Evolutionary conservation across 106 monocot species (phyloP), one percentile per base, ranked within the genome.

Genomic region (Posidonia australis): DNA sequence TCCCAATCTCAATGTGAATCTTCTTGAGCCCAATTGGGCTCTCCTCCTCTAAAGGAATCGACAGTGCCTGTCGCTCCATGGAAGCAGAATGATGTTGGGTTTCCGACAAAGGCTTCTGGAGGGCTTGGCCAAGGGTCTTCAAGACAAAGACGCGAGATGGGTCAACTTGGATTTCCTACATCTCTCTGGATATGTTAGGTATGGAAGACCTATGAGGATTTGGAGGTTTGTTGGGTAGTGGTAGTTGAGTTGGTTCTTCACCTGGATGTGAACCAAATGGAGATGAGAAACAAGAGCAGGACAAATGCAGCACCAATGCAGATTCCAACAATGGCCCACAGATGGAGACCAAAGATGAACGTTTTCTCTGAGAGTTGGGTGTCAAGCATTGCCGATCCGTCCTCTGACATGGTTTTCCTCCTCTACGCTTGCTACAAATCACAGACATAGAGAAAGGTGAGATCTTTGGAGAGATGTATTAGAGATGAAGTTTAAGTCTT

Each of bases 321-420:
- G 68, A 81, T 73, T 17, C 81, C 81, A 16, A 81, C 64, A 21
- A 81, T 66, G 41, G 69, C 77, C 77, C 81, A 77, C 30, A 81
- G 45, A 51, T 70, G 81, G 58, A 81, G 81, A 13, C 81, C 81
- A 54, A 81, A 81, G 55, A 81, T 74, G 51, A 70, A 69, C 12
- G 81, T 81, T 5, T 69, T 67, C 76, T 74, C 71, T 25, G 77
- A 81, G 21, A 81, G 81, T 72, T 81, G 68, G 68, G 77, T 69
- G 61, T 54, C 62, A 20, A 77, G 73, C 53, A 66, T 60, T 11
- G 77, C 51, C 60, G 81, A 65, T 9, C 25, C 25, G 44, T 45
- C 21, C 45, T 48, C 64, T 20, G 64, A 46, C 64, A 64, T 64
- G 12, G 20, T 26, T 9, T 13, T 17, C 27, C 10, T 44, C 9